These are phyloP conservation scores for Penicillium griseofulvum DNA, from an alignment of 2,329 filamentous ascomycete species.

Conservation along the genomic window DNA sequence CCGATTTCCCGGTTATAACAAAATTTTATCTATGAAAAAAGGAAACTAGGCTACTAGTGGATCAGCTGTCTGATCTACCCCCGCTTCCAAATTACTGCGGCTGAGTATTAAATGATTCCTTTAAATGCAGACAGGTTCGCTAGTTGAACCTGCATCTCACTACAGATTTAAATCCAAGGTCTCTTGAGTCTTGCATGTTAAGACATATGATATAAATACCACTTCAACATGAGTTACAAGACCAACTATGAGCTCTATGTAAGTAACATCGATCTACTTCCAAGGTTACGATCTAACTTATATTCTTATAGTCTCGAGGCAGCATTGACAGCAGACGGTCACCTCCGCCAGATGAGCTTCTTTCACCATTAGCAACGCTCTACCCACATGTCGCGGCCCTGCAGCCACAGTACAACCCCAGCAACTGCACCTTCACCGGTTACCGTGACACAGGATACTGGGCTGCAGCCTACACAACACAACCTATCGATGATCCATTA, in stretches of 20 bases:
- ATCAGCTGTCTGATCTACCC: constrained; percentile 11
- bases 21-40: constrained; percentile 7
- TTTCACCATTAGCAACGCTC: constrained; percentile 33
- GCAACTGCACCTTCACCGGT: constrained; percentile 29
- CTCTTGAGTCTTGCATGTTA: background rate
- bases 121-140: constrained; percentile 14
- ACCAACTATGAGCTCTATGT: constrained; percentile 42
- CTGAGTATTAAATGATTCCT: constrained; percentile 10
- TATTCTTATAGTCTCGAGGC: constrained; percentile 22
- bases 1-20: constrained; percentile 9
- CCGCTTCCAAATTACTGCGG: constrained; percentile 12
- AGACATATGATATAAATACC: background rate
- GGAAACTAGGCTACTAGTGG: constrained; percentile 7
- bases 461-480: constrained; percentile 31
- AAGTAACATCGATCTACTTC: constrained; percentile 16
- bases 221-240: constrained; percentile 36
- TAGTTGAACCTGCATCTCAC: constrained; percentile 12
- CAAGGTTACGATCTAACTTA: constrained; percentile 5
- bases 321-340: constrained; percentile 29
- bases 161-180: constrained; percentile 4
- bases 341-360: constrained; percentile 30
- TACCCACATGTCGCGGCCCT: constrained; percentile 40
- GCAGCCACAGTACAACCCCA: constrained; percentile 33
- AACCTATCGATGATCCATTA: constrained; percentile 22
- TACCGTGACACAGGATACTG: constrained; percentile 32